Evolutionary conservation across 495 filamentous ascomycete species (phyloP), one percentile per base, ranked within the genome.

Genomic region (Penicillium pancosmium): DNA sequence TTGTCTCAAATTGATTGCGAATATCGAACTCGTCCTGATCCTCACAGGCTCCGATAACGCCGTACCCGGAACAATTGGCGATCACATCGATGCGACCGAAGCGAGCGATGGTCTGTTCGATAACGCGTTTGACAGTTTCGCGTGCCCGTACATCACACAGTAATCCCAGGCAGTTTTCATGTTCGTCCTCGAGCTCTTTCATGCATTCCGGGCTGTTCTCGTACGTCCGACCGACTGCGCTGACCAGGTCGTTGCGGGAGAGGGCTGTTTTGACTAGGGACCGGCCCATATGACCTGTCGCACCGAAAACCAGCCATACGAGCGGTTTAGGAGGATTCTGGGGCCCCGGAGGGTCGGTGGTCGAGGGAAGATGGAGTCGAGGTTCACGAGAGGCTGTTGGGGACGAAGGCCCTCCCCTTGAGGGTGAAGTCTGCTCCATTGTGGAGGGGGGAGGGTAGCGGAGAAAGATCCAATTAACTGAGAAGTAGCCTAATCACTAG

Each of bases 21-120:
- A 98, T 87, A 63, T 98, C 93, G 71, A 90, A 87, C 65, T 94
- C 91, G 74, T 96, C 91, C 74, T 98, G 94, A 76, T 97, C 94
- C 75, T 98, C 94, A 75, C 92, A 97, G 3, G 93, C 88, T 31
- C 91, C 93, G 63, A 98, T 96, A 35, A 98, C 91, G 50, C 93
- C 94, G 75, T 94, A 95, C 35, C 89, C 90, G 33, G 89, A 89
- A 73, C 89, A 97, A 70, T 98, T 98, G 63, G 86, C 92, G 50
- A 98, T 88, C 52, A 95, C 84, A 72, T 97, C 94, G 49, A 96
- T 82, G 55, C 85, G 84, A 0, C 92, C 92, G 73, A 92, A 98
- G 50, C 81, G 84, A 36, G 80, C 75, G 35, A 96, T 81, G 5
- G 87, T 86, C 47, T 74, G 76, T 49, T 89, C 79, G 48, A 96